Percentiles rank a stretch among this genome's conserved stretches.
phyloP scores from a whole-genome alignment of 2,329 filamentous ascomycete species.

The Pseudocercospora pini-densiflorae region DNA sequence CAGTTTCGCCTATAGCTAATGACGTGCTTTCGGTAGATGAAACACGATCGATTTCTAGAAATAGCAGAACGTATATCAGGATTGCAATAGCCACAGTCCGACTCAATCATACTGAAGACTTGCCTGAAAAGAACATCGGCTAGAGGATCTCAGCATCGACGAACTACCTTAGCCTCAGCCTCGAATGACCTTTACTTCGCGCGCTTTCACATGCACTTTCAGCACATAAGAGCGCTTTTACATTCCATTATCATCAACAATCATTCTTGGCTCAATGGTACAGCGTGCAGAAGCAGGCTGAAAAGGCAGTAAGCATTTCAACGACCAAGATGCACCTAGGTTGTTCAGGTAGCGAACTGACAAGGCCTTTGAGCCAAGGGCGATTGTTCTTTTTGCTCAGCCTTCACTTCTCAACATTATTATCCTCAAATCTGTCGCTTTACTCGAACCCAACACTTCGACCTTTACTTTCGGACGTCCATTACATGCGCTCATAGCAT shows the following conservation, averaged over 20 bases:
- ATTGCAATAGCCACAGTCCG: background rate
- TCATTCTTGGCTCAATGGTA: background rate
- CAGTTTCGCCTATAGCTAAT: background rate
- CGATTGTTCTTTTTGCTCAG: too few relatives aligned
- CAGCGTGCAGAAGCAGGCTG: background rate
- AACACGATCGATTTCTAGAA: background rate
- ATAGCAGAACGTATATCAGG: background rate
- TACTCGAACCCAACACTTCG: too few relatives aligned
- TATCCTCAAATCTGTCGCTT: too few relatives aligned
- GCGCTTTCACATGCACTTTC: background rate
- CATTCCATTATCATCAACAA: background rate
- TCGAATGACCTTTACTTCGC: background rate
- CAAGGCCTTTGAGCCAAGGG: too few relatives aligned
- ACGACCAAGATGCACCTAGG: too few relatives aligned
- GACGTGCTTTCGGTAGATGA: background rate
- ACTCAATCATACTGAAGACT: background rate
- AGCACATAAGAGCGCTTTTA: background rate
- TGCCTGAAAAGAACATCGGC: background rate
- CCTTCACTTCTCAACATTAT: too few relatives aligned
- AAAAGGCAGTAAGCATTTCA: too few relatives aligned
- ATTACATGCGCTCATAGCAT: background rate
- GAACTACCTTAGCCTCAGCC: background rate
- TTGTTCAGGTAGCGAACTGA: too few relatives aligned
- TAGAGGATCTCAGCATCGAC: background rate
- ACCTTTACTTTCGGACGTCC: background rate